Evolutionary conservation across 306 rosid genomes (phyloP).

Genomic region (Lathyrus tuberosus): DNA sequence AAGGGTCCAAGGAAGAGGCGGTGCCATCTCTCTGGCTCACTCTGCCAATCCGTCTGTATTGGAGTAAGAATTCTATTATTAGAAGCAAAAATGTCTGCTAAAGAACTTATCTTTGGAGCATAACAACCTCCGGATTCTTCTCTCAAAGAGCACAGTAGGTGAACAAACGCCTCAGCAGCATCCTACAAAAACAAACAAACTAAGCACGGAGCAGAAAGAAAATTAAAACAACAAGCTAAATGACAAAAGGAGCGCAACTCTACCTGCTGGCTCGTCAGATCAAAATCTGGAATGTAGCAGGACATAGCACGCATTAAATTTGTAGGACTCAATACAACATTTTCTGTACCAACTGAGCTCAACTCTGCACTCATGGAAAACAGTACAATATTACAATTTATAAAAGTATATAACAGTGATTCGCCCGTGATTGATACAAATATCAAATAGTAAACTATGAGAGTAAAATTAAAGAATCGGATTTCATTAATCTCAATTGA

Average conservation of each 20-base stretch:
- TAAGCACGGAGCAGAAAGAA: conserved; percentile 26
- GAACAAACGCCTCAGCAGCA: conserved; percentile 94
- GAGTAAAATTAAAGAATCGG: neutral
- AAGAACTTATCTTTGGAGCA: conserved; percentile 62
- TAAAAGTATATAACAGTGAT: neutral
- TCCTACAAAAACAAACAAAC: conserved; percentile 58
- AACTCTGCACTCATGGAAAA: conserved; percentile 55
- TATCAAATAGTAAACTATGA: neutral
- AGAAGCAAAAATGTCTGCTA: conserved; percentile 65
- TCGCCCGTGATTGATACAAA: conserved; percentile 2
- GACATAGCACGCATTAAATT: conserved; percentile 71
- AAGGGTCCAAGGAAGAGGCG: conserved; percentile 79
- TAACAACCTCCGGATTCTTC: conserved; percentile 70
- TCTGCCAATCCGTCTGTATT: conserved; percentile 46
- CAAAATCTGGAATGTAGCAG: conserved; percentile 69
- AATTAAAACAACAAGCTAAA: conserved; percentile 27
- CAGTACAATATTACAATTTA: neutral
- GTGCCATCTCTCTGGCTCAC: conserved; percentile 78
- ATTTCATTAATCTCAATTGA: neutral
- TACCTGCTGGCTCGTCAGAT: conserved; percentile 88
- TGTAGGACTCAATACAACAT: conserved; percentile 60
- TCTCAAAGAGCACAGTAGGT: conserved; percentile 79
- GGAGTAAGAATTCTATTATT: conserved; percentile 65
- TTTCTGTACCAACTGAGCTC: conserved; percentile 48
- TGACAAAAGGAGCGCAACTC: conserved; percentile 19